A percentile compares a stretch with the other conserved stretches of the same genome.
phyloP scores from a whole-genome alignment of 345 rosid genomes.

The Moricandia arvensis region DNA sequence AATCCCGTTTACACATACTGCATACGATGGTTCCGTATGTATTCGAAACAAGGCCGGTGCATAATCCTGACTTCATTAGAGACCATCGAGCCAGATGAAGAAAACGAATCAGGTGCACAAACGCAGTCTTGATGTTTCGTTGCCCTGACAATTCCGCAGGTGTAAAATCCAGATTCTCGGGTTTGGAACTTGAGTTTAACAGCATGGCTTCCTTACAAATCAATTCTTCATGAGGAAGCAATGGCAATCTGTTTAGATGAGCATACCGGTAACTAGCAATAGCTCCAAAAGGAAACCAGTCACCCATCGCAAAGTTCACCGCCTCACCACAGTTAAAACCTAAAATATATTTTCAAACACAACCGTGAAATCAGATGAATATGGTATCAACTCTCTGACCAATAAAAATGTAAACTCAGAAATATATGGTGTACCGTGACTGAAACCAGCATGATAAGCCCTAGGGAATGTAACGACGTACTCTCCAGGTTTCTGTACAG shows the following conservation, averaged over 20 bases:
- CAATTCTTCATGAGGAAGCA: constrained; percentile 98
- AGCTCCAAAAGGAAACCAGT: constrained; percentile 97
- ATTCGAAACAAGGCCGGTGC: constrained; percentile 52
- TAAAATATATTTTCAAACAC: constrained; percentile 36
- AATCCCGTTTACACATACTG: constrained; percentile 88
- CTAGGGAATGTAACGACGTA: constrained; percentile 88
- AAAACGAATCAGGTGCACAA: constrained; percentile 78
- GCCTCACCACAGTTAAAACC: constrained; percentile 99
- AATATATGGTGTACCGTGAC: constrained; percentile 67
- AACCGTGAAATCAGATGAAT: not conserved
- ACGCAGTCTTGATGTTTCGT: constrained; percentile 56
- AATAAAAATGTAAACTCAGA: not conserved
- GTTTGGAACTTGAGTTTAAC: constrained; percentile 49
- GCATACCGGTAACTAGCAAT: constrained; percentile 93
- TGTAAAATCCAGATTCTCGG: constrained; percentile 59
- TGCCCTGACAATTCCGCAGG: constrained; percentile 57
- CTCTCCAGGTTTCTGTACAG: constrained; percentile 98
- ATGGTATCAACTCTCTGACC: not conserved
- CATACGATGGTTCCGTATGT: constrained; percentile 68
- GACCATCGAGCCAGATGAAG: constrained; percentile 82
- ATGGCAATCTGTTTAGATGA: constrained; percentile 79
- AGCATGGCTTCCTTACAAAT: constrained; percentile 95
- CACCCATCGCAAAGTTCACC: constrained; percentile 95
- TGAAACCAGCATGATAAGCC: constrained; percentile 99
- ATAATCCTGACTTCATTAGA: constrained; percentile 62